These are phyloP conservation scores for Emydomyces testavorans DNA, from an alignment of 2,329 filamentous ascomycete genomes.

Conservation along the genomic window DNA sequence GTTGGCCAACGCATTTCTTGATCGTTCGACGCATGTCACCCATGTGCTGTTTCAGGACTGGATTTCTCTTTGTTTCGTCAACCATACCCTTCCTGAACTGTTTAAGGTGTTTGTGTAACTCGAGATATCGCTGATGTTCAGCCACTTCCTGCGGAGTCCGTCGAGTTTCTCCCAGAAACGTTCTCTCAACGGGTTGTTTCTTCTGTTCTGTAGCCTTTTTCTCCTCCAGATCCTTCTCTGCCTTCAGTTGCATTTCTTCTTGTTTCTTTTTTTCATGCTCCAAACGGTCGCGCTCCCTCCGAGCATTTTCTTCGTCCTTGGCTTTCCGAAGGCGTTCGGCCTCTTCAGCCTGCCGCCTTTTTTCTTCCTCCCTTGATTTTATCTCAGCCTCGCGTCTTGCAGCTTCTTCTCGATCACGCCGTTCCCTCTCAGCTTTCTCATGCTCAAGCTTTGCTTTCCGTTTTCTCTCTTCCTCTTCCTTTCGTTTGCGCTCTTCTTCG, in stretches of 20 bases:
- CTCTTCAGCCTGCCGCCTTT: conserved; percentile 37
- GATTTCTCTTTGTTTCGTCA: conserved; percentile 46
- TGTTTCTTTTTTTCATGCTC: conserved; percentile 21
- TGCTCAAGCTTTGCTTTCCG: conserved; percentile 30
- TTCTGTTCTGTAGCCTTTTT: conserved; percentile 21
- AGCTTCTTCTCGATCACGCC: conserved; percentile 37
- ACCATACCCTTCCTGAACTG: conserved; percentile 43
- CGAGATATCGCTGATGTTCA: conserved; percentile 40
- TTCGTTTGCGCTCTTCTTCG: conserved; percentile 30
- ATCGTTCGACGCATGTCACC: conserved; percentile 63
- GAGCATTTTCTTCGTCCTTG: conserved; percentile 23
- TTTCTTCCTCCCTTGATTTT: conserved; percentile 38
- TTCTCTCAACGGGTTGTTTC: conserved; percentile 23
- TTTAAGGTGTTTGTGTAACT: conserved; percentile 58
- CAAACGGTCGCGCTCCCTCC: conserved; percentile 15
- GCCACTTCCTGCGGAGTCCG: conserved; percentile 31
- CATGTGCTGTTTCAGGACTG: conserved; percentile 51
- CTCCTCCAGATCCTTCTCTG: conserved; percentile 25
- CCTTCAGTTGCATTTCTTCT: conserved; percentile 21
- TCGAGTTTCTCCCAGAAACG: conserved; percentile 22
- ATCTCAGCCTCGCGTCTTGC: conserved; percentile 36
- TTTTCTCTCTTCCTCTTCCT: conserved; percentile 26
- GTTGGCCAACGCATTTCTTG: conserved; percentile 59
- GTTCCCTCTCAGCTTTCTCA: conserved; percentile 26
- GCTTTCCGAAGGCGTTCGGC: conserved; percentile 39